phyloP scores from a whole-genome alignment of 805 yeast species.

The Diddensiella transvaalensis region DNA sequence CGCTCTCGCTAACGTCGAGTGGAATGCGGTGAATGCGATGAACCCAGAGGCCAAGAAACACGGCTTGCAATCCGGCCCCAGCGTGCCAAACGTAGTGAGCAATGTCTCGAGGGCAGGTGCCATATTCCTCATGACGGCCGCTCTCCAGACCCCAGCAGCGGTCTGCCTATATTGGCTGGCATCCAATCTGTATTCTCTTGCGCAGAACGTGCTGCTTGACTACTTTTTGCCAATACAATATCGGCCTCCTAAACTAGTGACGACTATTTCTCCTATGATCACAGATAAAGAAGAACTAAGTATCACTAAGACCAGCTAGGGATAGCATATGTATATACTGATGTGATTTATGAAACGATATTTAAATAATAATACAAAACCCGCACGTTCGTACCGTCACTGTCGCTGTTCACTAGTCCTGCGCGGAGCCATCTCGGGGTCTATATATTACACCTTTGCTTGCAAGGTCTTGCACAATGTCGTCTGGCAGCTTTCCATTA shows the following conservation, averaged over 20 bases:
- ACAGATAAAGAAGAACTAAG: no score
- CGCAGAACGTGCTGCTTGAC: slow-evolving; percentile 73
- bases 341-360: background rate
- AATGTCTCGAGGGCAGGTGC: slow-evolving; percentile 72
- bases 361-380: no score
- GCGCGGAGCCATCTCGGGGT: slow-evolving; percentile 82
- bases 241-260: slow-evolving; percentile 10
- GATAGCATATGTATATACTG: background rate
- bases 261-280: background rate
- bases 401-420: slow-evolving; percentile 33
- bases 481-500: slow-evolving; percentile 86
- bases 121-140: slow-evolving; percentile 74
- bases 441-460: slow-evolving; percentile 78
- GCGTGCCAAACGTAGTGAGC: slow-evolving; percentile 41
- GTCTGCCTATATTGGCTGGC: slow-evolving; percentile 86
- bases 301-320: background rate
- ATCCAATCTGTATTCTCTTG: slow-evolving; percentile 70
- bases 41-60: slow-evolving; percentile 20
- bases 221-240: slow-evolving; percentile 52
- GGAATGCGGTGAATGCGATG: slow-evolving; percentile 61
- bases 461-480: slow-evolving; percentile 68
- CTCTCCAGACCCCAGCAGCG: slow-evolving; percentile 84
- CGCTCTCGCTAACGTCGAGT: slow-evolving; percentile 75
- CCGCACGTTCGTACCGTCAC: no score
- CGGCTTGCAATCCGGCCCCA: slow-evolving; percentile 24